Evolutionary conservation across 805 yeast species (phyloP), one percentile per base, ranked within the genome.

Genomic region (Cyberlindnera mycetangii): DNA sequence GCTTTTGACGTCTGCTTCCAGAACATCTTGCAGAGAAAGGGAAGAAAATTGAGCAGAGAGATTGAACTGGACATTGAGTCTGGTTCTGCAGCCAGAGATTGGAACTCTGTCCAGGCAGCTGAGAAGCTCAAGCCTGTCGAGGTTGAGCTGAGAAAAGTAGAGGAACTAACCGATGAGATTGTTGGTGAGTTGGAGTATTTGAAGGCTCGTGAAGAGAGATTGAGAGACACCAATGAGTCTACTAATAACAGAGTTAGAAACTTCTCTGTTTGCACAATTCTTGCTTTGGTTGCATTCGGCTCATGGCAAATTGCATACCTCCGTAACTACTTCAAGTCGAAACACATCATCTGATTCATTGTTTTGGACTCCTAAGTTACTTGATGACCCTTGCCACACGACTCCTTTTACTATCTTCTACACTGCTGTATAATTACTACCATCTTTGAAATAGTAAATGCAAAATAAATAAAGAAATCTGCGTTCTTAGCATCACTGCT

Each of bases 41-140:
- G 75, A 21, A 69, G 72, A 37, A 62, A 71, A 24, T 58, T 76
- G 54, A 64, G 69, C 48, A 83, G 98, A 66, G 83, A 83, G 42
- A 71, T 93, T 56, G 97, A 89, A 60, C 72, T 93, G 59, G 97
- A 90, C 52, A 83, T 93, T 48, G 98, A 93, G 66, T 82, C 89
- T 50, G 99, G 99, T 35, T 87, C 97, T 41, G 87, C 89, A 58
- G 99, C 98, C 33, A 84, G 98, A 67, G 98, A 93, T 70, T 93
- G 98, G 97, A 89, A 89, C 62, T 88, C 89, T 19, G 73, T 90
- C 51, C 97, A 90, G 71, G 90, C 96, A 37, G 78, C 85, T 36
- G 98, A 93, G 67, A 88, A 89, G 64, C 81, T 93, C 65, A 87
- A 85, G 68, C 98, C 99, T 5, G 79, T 85, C 40, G 99, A 93